Conservation (phyloP, 306 rosid genomes). For the Glycine latifolia region DNA sequence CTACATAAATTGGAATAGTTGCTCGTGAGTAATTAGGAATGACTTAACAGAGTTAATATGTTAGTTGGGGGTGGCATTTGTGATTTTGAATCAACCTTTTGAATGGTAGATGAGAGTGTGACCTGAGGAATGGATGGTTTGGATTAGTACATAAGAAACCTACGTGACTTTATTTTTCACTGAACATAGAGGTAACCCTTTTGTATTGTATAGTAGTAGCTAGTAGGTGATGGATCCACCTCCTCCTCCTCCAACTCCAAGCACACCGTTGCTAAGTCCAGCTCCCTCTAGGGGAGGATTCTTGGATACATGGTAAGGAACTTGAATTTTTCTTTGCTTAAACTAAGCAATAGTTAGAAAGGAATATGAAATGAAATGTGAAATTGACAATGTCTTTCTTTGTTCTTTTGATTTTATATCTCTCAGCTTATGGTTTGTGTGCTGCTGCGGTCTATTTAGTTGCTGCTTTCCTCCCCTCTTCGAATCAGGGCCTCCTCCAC, state of each 20-base stretch:
- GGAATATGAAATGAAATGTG: too few relatives aligned
- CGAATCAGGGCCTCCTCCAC: slow-evolving; percentile 73
- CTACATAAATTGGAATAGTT: neutral
- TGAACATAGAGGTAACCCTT: neutral
- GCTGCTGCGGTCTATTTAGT: slow-evolving; percentile 77
- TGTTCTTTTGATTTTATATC: neutral
- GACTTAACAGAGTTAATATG: slow-evolving; percentile 25
- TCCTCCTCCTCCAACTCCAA: slow-evolving; percentile 47
- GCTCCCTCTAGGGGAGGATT: slow-evolving; percentile 56
- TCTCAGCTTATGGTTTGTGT: slow-evolving; percentile 69
- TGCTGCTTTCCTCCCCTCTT: slow-evolving; percentile 82
- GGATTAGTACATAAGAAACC: slow-evolving; percentile 30
- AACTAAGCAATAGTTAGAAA: too few relatives aligned
- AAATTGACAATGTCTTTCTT: neutral
- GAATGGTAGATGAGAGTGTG: slow-evolving; percentile 68
- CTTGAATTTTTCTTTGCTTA: neutral
- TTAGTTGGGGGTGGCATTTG: slow-evolving; percentile 55
- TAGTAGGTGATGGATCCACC: slow-evolving; percentile 59
- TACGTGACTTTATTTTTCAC: neutral
- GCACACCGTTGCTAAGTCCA: slow-evolving; percentile 58
- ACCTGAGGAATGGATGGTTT: slow-evolving; percentile 38
- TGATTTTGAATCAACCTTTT: slow-evolving; percentile 25
- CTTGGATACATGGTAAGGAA: slow-evolving; percentile 63
- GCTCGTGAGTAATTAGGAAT: slow-evolving; percentile 9
- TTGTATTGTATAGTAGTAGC: neutral